Percentiles rank a stretch among this genome's conserved stretches.
phyloP scores from a whole-genome alignment of 345 rosid species.

The Rubroshorea leprosula region DNA sequence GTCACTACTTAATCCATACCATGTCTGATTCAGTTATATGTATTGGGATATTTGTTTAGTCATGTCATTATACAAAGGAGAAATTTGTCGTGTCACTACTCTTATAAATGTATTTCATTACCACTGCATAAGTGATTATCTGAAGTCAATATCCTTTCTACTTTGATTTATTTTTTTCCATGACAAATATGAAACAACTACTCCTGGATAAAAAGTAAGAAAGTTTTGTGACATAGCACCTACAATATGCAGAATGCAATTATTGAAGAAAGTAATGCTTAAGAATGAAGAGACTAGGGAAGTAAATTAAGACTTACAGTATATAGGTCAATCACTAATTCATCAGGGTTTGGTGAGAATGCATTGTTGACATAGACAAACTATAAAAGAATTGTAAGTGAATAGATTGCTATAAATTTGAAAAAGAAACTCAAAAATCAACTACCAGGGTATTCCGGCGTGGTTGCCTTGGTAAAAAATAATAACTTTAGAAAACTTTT shows the following conservation, averaged over 20 bases:
- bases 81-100: not conserved
- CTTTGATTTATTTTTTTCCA: too few species aligned
- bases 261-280: not conserved
- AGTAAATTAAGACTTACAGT: conserved; percentile 38
- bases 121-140: not conserved
- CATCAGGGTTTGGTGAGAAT: conserved; percentile 89
- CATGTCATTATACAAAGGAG: not conserved
- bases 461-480: conserved; percentile 72
- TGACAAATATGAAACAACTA: too few species aligned
- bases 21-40: not conserved
- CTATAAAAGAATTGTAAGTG: conserved; percentile 26
- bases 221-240: too few species aligned
- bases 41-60: not conserved
- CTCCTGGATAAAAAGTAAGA: too few species aligned
- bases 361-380: conserved; percentile 88
- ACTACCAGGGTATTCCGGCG: conserved; percentile 79
- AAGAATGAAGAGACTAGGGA: not conserved
- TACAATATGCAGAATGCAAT: not conserved
- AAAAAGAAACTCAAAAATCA: conserved; percentile 11
- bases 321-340: conserved; percentile 67
- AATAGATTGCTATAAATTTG: conserved; percentile 16
- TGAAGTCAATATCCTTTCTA: too few species aligned
- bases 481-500: conserved; percentile 82
- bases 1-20: not conserved
- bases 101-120: not conserved